Evolutionary conservation across 352 stramenopile genomes (phyloP).

Genomic region (Globisporangium nunn): DNA sequence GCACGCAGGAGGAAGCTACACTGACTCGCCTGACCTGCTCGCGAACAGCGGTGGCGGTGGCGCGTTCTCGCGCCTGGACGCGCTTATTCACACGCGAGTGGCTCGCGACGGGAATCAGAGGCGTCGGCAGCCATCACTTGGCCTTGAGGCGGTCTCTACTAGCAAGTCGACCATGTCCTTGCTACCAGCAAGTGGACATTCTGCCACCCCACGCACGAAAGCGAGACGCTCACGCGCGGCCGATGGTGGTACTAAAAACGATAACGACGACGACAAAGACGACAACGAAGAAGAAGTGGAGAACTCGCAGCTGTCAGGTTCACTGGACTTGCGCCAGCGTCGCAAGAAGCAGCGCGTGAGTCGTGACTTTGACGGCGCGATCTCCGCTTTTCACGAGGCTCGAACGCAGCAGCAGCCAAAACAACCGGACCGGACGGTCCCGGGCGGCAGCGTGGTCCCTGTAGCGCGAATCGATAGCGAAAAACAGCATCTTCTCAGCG

Average conservation of each 20-base stretch:
- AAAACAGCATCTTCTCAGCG: too few relatives aligned
- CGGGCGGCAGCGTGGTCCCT: neutral
- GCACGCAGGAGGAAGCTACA: neutral
- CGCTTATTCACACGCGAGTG: neutral
- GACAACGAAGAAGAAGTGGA: constrained; percentile 31
- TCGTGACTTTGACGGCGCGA: constrained; percentile 42
- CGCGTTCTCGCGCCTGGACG: neutral
- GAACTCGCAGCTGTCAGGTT: constrained; percentile 2
- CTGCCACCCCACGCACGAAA: neutral
- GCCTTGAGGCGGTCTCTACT: neutral
- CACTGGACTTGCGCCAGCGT: neutral
- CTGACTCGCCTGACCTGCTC: constrained; percentile 14
- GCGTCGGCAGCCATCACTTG: neutral
- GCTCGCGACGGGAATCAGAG: neutral
- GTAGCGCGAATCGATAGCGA: neutral
- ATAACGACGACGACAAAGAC: constrained; percentile 1
- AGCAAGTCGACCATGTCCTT: neutral
- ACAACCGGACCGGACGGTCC: constrained; percentile 1
- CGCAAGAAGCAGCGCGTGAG: constrained; percentile 29
- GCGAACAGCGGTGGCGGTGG: neutral
- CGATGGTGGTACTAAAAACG: neutral
- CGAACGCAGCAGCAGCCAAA: constrained; percentile 6
- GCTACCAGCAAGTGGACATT: too few relatives aligned
- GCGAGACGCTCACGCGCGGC: constrained; percentile 4
- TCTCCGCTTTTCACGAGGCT: constrained; percentile 32